Base-by-base conservation (phyloP, 2,329 filamentous ascomycete genomes). In the Venturia oleaginea region DNA sequence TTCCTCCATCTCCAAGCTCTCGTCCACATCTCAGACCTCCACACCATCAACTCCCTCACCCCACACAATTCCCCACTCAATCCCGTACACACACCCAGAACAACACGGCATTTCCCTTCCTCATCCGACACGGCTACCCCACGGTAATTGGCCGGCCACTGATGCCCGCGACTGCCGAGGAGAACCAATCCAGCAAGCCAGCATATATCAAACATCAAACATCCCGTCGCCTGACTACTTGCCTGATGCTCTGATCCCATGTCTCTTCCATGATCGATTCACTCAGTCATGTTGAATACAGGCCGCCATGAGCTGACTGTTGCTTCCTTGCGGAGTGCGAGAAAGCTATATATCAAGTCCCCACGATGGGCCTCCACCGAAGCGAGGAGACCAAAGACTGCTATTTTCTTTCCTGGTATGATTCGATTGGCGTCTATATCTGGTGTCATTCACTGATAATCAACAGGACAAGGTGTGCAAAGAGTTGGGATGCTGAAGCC, bases 401-500 rank as follows among this genome's bases (percentile, higher is more conserved):
- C 66, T 24, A 66, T 67, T 34, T 67, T 67, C 65, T 67, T 67
- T 61, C 66, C 66, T 22, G 66, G 66, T 67, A 62, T 10, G 65
- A 54, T 8, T 42, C 37, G 30, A 42, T 27, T 54, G 37, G 8
- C 22, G 22, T 24, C 2, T 38, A 1, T 61, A 34, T 42, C 17
- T 15, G 38, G 27, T 4, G 6, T 15, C 19, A 24, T 7, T 19
- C 32, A 37, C 57, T 64, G 40, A 60, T 37, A 46, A 22, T 57
- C 11, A 38, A 22, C 71, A 92, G 91, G 91, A 70, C 91, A 96
- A 77, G 91, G 91, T 69, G 91, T 95, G 22, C 91, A 96, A 74
- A 87, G 90, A 72, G 89, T 95, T 62, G 91, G 90, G 76, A 96
- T 96, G 91, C 81, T 90, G 65, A 85, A 83, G 40, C 87, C 91